Evolutionary conservation across 2,329 filamentous ascomycete genomes (phyloP), one percentile per base, ranked within the genome.

Genomic region (Gaeumannomyces tritici): DNA sequence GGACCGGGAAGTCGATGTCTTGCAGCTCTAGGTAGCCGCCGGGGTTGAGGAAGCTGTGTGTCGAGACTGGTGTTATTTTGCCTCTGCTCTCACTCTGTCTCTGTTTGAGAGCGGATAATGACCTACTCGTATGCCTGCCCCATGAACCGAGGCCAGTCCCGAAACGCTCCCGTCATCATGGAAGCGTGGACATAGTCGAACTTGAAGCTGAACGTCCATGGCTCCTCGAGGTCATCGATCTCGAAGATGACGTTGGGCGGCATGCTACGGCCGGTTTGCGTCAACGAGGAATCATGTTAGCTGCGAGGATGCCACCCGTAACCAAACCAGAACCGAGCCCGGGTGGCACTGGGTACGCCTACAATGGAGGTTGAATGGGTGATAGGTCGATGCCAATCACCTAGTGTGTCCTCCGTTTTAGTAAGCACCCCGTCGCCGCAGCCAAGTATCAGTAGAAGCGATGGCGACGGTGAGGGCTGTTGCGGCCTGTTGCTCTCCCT

Each of bases 1-100:
- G 63, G 21, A 73, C 64, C 0, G 71, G 71, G 57, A 72, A 72
- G 57, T 72, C 68, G 55, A 73, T 71, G 62, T 70, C 70, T 56
- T 70, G 69, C 6, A 69, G 60, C 62, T 71, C 70, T 33, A 70
- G 31, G 65, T 66, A 70, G 59, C 70, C 69, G 29, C 60, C 66
- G 6, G 56, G 29, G 51, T 63, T 65, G 33, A 71, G 65, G 62
- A 66, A 65, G 15, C 68, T 70, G 33, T 35, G 13, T 15, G 13
- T 35, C 33, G 33, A 56, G 24, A 9, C 35, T 15, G 18, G 21
- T 29, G 56, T 64, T 35, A 63, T 61, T 55, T n/a, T 56, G 28
- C 13, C 13, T 18, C 33, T 4, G 13, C 33, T 35, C 33, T 35
- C n/a, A n/a, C 13, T 35, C 33, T 35, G 3, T 21, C 6, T 33